Evolutionary conservation across 2,329 filamentous ascomycete species (phyloP).

Genomic region (Colletotrichum orbiculare): DNA sequence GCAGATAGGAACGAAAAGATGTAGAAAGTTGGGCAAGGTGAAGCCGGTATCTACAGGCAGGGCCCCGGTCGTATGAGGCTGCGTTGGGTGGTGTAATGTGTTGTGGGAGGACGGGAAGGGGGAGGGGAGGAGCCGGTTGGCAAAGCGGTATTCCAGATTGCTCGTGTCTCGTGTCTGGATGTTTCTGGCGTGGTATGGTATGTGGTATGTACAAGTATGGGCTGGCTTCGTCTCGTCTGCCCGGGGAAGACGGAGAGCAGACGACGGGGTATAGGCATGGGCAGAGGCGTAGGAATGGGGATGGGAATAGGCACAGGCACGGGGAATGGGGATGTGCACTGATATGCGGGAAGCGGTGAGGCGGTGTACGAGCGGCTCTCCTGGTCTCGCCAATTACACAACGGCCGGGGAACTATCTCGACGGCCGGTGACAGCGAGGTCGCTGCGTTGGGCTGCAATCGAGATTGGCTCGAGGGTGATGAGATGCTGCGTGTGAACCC

Average conservation of each 20-base stretch:
- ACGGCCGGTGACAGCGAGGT: constrained; percentile 24
- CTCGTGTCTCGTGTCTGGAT: constrained; percentile 35
- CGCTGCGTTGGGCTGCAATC: constrained; percentile 23
- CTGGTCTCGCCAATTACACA: constrained; percentile 28
- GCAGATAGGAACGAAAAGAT: constrained; percentile 16
- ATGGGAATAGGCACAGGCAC: too few relatives aligned
- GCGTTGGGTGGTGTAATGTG: neutral
- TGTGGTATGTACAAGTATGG: neutral
- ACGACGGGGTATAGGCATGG: too few relatives aligned
- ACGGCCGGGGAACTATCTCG: constrained; percentile 10
- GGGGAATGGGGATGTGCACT: constrained; percentile 32
- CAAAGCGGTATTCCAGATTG: constrained; percentile 30
- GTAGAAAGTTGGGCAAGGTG: constrained; percentile 32
- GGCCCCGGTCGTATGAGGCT: constrained; percentile 23
- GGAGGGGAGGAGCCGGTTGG: neutral
- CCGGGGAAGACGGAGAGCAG: constrained; percentile 27
- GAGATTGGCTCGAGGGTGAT: constrained; percentile 25
- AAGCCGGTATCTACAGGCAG: constrained; percentile 34
- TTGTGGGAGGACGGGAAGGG: neutral
- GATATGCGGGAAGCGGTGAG: constrained; percentile 37
- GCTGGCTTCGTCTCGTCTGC: neutral
- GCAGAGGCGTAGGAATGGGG: too few relatives aligned
- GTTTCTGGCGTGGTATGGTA: constrained; percentile 6
- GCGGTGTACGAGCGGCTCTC: constrained; percentile 37
- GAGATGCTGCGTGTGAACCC: neutral